phyloP scores from a whole-genome alignment of 2,329 filamentous ascomycete genomes.

The Phaeosphaeriaceae sp. region DNA sequence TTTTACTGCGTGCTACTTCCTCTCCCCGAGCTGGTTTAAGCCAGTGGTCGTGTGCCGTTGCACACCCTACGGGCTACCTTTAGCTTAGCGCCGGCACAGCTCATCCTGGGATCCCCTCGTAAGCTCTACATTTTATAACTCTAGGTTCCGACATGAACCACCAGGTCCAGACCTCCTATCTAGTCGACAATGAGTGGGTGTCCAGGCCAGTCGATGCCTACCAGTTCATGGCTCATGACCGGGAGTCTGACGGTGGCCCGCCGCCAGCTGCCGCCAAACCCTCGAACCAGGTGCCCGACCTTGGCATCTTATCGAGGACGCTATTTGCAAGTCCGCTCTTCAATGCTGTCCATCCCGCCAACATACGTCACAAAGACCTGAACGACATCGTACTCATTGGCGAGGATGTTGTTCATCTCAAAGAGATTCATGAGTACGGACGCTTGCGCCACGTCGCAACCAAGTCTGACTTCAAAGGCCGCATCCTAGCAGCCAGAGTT shows the following conservation, averaged over 20 bases:
- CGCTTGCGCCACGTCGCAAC: constrained; percentile 77
- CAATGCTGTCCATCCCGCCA: constrained; percentile 80
- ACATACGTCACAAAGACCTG: constrained; percentile 70
- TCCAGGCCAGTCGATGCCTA: constrained; percentile 49
- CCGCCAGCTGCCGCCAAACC: constrained; percentile 33
- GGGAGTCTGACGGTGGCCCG: constrained; percentile 33
- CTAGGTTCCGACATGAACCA: constrained; percentile 31
- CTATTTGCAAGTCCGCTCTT: constrained; percentile 77
- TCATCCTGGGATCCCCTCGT: constrained; percentile 3
- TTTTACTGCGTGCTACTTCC: constrained; percentile 13
- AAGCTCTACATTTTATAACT: not conserved
- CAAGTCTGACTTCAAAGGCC: constrained; percentile 78
- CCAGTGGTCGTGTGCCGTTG: constrained; percentile 8
- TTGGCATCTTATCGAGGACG: constrained; percentile 81
- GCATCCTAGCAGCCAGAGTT: constrained; percentile 80
- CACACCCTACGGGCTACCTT: constrained; percentile 3
- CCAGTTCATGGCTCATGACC: constrained; percentile 49
- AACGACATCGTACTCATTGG: constrained; percentile 91
- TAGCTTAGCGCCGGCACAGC: constrained; percentile 9
- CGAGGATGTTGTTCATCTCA: constrained; percentile 81
- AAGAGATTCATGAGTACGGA: constrained; percentile 72
- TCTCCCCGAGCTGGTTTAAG: constrained; percentile 10
- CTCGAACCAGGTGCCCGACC: constrained; percentile 56
- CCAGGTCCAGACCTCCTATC: constrained; percentile 34
- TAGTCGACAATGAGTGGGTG: constrained; percentile 44